These are phyloP conservation scores for Fonsecaea pugnacius DNA, from an alignment of 2,329 filamentous ascomycete species.

Conservation along the genomic window DNA sequence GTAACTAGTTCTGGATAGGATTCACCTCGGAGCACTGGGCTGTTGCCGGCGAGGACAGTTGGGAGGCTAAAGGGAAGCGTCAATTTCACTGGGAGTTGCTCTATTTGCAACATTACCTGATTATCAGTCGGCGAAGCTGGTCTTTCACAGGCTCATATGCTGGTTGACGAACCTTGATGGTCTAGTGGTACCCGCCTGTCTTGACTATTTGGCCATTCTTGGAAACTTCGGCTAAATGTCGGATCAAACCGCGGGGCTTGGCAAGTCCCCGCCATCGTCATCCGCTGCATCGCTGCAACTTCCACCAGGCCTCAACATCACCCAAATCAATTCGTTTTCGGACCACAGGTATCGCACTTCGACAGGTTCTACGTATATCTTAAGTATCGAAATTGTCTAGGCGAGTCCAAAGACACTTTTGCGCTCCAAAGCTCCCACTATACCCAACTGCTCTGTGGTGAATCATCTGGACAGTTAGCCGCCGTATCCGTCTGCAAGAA, in stretches of 20 bases:
- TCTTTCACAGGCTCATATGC: too few relatives aligned
- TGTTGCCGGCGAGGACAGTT: too few relatives aligned
- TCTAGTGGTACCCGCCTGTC: too few relatives aligned
- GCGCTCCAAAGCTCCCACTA: not conserved
- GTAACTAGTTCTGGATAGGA: too few relatives aligned
- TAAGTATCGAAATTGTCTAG: not conserved
- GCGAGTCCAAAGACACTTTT: not conserved
- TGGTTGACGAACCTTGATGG: too few relatives aligned
- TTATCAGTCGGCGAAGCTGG: too few relatives aligned
- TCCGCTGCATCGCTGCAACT: slow-evolving; percentile 4
- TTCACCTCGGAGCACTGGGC: too few relatives aligned
- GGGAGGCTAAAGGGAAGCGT: too few relatives aligned
- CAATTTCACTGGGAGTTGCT: too few relatives aligned
- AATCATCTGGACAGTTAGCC: not conserved
- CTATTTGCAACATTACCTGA: too few relatives aligned
- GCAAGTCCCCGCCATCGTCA: slow-evolving; percentile 17
- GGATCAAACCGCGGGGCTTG: slow-evolving; percentile 2
- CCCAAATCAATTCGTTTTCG: not conserved
- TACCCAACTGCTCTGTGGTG: not conserved
- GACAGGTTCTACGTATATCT: not conserved
- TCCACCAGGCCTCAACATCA: slow-evolving; percentile 6
- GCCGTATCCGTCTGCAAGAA: not conserved
- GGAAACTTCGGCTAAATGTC: not conserved
- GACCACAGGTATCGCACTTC: not conserved
- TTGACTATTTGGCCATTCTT: too few relatives aligned